Conservation (phyloP, 2,329 filamentous ascomycete species). For the Trichoderma cornu-damae region DNA sequence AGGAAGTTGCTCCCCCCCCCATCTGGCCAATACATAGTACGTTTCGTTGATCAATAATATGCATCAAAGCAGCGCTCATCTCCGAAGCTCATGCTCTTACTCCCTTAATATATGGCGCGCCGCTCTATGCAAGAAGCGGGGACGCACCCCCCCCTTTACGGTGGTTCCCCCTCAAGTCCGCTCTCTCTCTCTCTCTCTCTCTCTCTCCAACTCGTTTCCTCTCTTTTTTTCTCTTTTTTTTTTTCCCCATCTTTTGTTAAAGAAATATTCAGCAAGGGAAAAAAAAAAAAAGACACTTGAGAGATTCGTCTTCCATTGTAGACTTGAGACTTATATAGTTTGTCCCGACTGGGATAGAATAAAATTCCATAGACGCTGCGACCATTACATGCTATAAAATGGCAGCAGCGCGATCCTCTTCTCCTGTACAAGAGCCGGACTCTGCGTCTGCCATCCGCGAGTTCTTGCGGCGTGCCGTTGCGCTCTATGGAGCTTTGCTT, state of each 20-base stretch:
- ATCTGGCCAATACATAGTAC: slow-evolving; percentile 1
- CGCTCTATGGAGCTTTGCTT: slow-evolving; percentile 16
- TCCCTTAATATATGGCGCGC: too few species aligned
- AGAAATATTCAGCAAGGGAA: too few species aligned
- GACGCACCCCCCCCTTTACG: too few species aligned
- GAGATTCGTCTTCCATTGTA: too few species aligned
- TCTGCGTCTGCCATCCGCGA: slow-evolving; percentile 18
- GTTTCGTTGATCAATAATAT: neutral
- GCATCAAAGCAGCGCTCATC: slow-evolving; percentile 9
- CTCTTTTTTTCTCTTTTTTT: neutral
- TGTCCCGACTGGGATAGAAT: slow-evolving; percentile 9
- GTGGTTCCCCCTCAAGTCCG: slow-evolving; percentile 9
- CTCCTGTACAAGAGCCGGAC: neutral
- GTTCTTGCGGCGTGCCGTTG: slow-evolving; percentile 22
- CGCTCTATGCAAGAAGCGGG: slow-evolving; percentile 5
- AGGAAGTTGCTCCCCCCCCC: neutral
- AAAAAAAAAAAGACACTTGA: too few species aligned
- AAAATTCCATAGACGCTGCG: slow-evolving; percentile 21
- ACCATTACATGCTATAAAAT: slow-evolving; percentile 34
- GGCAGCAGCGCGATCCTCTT: slow-evolving; percentile 22
- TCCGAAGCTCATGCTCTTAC: slow-evolving; percentile 7
- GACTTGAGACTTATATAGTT: neutral
- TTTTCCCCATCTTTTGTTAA: neutral
- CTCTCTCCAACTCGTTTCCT: neutral
- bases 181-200: too few species aligned